Evolutionary conservation across 78 protist species (phyloP).

Genomic region (Chrysochromulina tobinii): DNA sequence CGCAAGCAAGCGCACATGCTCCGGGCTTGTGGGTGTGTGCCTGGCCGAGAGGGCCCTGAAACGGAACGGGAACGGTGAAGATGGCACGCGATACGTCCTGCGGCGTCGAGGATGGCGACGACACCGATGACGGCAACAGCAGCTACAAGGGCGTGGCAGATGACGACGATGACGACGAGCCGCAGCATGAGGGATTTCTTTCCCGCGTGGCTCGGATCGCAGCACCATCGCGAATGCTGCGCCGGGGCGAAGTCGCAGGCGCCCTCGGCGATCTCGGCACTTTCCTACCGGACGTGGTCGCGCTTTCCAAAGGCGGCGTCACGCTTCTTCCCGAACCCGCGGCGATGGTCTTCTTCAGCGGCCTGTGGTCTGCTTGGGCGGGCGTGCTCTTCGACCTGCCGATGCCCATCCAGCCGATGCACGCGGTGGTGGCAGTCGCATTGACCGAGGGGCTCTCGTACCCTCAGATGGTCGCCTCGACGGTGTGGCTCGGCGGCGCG

Average conservation of each 20-base stretch:
- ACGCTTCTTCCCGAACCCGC: neutral
- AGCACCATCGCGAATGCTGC: neutral
- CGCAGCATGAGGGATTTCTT: no score
- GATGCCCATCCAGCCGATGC: constrained; percentile 45
- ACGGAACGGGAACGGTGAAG: no score
- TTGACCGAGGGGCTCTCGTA: neutral
- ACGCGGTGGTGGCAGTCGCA: constrained; percentile 36
- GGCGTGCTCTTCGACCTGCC: neutral
- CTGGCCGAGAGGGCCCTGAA: no score
- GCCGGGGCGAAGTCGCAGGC: neutral
- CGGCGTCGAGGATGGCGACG: no score
- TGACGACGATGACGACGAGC: no score
- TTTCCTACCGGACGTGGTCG: constrained; percentile 27
- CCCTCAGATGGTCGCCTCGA: neutral
- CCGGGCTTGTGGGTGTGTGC: no score
- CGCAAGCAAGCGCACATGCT: no score
- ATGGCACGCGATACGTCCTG: no score
- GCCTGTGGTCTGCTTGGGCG: neutral
- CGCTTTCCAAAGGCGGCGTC: neutral
- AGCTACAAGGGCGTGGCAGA: no score
- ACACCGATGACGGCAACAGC: no score
- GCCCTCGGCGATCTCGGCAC: constrained; percentile 33
- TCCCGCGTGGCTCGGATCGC: no score
- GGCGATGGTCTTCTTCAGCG: neutral
- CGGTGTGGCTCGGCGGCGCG: neutral